phyloP scores from a whole-genome alignment of 2,329 filamentous ascomycete species.

The Fusarium foetens region DNA sequence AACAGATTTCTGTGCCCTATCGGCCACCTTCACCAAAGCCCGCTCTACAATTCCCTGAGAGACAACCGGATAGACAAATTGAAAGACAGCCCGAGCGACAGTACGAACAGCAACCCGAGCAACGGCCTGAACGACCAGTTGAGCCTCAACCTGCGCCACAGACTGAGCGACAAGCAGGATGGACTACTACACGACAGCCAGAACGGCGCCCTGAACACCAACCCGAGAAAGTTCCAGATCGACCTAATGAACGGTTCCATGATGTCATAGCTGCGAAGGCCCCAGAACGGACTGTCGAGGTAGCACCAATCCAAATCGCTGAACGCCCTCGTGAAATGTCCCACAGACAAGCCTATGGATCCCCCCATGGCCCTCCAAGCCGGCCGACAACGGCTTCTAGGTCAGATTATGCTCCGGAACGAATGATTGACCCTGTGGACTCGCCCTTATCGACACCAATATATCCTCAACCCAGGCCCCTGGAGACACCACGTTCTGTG shows the following conservation, averaged over 20 bases:
- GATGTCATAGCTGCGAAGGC: slow-evolving; percentile 3
- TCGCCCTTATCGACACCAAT: slow-evolving; percentile 9
- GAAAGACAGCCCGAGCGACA: background rate
- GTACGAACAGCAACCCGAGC: background rate
- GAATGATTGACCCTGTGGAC: slow-evolving; percentile 29
- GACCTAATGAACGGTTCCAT: slow-evolving; percentile 1
- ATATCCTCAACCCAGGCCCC: slow-evolving; percentile 17
- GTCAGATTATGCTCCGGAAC: slow-evolving; percentile 31
- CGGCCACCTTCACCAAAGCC: slow-evolving; percentile 17
- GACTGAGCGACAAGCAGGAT: background rate
- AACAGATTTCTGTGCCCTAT: slow-evolving; percentile 16
- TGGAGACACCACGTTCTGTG: slow-evolving; percentile 18
- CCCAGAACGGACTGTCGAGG: slow-evolving; percentile 11
- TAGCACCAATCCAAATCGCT: slow-evolving; percentile 1
- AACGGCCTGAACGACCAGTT: background rate
- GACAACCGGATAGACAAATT: background rate
- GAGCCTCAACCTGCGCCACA: background rate
- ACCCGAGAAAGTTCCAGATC: background rate
- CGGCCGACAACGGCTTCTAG: slow-evolving; percentile 15
- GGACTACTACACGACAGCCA: background rate
- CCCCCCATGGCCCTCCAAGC: background rate
- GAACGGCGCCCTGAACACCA: slow-evolving; percentile 1
- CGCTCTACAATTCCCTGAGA: background rate
- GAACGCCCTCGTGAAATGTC: slow-evolving; percentile 8
- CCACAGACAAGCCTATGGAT: slow-evolving; percentile 1